Evolutionary conservation across 768 basidiomycete species (phyloP), one percentile per base, ranked within the genome.

Genomic region (Galerina sulciceps): DNA sequence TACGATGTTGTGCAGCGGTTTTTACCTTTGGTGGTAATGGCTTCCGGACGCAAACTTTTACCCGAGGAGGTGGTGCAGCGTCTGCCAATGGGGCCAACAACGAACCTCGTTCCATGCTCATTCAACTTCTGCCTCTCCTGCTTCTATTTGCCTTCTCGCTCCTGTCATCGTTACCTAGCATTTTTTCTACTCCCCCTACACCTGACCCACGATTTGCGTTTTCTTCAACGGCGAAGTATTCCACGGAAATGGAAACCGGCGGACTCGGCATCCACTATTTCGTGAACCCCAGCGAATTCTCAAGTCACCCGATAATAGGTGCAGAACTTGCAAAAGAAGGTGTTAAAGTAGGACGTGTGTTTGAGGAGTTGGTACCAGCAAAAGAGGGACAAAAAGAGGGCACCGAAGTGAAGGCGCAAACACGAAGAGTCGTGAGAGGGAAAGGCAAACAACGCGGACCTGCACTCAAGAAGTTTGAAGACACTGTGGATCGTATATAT

Each of bases 1-100:
- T 48, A 45, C 37, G 62, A 45, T 60, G 51, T 31, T 48, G 26
- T 53, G 22, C 64, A 61, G 70, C 76, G 81, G 84, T 93, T 35
- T 96, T 96, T 71, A 86, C 90, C 0, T 96, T 93, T 75, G 94
- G 89, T 38, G 85, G 87, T 38, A 87, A 87, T n/a, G 91, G 93
- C 34, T 94, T 95, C 79, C 85, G 86, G 34, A 85, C 87, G 31
- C 67, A 70, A 66, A 65, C 72, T 23, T 67, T 74, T 57, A 51
- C 63, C 13, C 61, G 64, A 18, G 63, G 63, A 10, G 58, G 53
- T 17, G 62, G 59, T 46, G 58, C 58, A 46, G 55, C 56, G 22
- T 58, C 54, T 26, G 62, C 63, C n/a, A 63, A 73, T 58, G 55
- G 59, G 10, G 60, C 42, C 46, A 59, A 60, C 43, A 74, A 77